Base-by-base conservation (phyloP, 129 eudicot species). In the Ambrosia trifida region DNA sequence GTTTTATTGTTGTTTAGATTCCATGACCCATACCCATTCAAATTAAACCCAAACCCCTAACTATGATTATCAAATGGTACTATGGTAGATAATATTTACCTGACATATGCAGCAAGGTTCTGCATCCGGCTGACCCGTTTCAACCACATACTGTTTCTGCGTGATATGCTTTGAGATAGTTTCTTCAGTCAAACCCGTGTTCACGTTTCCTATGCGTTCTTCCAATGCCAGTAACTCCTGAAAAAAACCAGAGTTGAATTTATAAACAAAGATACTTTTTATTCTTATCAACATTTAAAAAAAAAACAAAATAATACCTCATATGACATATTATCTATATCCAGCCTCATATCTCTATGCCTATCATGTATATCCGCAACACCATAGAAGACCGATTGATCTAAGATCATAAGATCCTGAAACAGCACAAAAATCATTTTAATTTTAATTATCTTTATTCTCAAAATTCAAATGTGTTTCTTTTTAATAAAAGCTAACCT, bases 261-360 rank as follows among this genome's bases (percentile, higher is more conserved):
- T 32, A 45, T 11, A 6, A 69, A 20, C 11, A 76, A 38, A 24
- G 1, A 76, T 30, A 11, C n/a, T 4, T 45, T 30, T 38, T 32
- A 62, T 19, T 2, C 5, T 36, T 1, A 74, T 3, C 5, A 45
- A 45, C 24, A 28, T 16, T 8, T 7, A 49, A 18, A 54, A 17
- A 54, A 17, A 18, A 11, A 7, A 9, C 28, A 13, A 3, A 31
- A 2, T 33, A 7, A 44, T 68, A 88, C 97, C 96, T 91, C 97
- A 67, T 91, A 91, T 9, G 97, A 91, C 97, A 91, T 91, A 76
- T 86, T 88, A 79, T 91, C 97, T 24, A 91, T 87, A 74, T 91
- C 97, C 44, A 91, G 85, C 45, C 97, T 85, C 97, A 91, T 88
- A 71, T 86, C 97, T 81, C 96, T 85, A 45, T 91, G 91, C 41